Percentiles rank a stretch among this genome's conserved stretches.
phyloP scores from a whole-genome alignment of 2,329 filamentous ascomycete species.

The Proliferodiscus dingleyae region DNA sequence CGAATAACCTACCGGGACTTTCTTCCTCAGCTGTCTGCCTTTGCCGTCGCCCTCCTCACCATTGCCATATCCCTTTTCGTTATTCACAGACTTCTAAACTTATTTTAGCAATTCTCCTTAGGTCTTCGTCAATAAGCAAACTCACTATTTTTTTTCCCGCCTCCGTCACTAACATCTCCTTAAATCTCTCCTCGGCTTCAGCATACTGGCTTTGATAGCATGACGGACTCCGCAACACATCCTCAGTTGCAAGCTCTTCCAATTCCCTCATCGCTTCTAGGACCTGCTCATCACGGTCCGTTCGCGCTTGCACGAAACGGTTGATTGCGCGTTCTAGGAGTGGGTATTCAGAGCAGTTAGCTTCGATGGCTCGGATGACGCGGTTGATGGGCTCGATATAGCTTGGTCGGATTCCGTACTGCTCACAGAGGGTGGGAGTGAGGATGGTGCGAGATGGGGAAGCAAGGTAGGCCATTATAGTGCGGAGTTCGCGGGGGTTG shows the following conservation, averaged over 20 bases:
- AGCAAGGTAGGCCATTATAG: neutral
- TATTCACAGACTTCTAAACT: too few relatives aligned
- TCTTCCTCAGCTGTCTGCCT: too few relatives aligned
- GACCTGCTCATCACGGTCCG: neutral
- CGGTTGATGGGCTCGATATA: neutral
- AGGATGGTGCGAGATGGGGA: neutral
- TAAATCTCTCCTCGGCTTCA: neutral
- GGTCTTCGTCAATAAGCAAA: too few relatives aligned
- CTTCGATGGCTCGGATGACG: neutral
- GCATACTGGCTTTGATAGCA: neutral
- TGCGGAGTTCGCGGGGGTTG: neutral
- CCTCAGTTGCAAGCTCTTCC: slow-evolving; percentile 5
- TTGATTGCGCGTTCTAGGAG: neutral
- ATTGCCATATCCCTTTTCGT: too few relatives aligned
- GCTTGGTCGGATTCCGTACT: neutral
- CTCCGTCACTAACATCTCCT: neutral
- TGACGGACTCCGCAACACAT: neutral
- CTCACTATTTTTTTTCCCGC: neutral
- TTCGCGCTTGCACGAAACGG: neutral
- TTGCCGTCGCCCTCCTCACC: too few relatives aligned
- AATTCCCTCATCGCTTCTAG: neutral
- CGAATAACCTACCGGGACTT: too few relatives aligned
- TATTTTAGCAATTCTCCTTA: too few relatives aligned
- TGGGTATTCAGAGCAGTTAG: neutral
- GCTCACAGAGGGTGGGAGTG: neutral